A percentile compares a stretch with the other conserved stretches of the same genome.
phyloP scores from a whole-genome alignment of 768 basidiomycete species.

The Austroboletus festivus region DNA sequence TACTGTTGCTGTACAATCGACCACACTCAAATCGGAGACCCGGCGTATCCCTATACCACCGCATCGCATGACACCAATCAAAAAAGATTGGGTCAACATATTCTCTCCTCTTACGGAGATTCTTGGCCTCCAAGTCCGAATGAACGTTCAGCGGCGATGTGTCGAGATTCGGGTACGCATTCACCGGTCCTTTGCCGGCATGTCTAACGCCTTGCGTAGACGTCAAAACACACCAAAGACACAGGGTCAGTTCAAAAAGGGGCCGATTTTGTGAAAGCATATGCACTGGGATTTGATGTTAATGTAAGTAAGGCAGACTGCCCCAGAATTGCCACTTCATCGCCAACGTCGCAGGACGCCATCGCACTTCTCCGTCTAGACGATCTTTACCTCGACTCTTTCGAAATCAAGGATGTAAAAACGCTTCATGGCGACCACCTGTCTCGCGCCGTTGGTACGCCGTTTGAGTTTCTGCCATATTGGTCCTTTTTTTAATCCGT shows the following conservation, averaged over 20 bases:
- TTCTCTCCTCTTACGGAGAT: conserved; percentile 96
- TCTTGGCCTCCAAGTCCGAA: conserved; percentile 90
- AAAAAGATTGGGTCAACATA: conserved; percentile 94
- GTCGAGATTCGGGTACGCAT: conserved; percentile 87
- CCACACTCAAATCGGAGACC: conserved; percentile 72
- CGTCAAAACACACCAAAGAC: conserved; percentile 92
- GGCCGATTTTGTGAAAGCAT: conserved; percentile 95
- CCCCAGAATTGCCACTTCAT: neutral
- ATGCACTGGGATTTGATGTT: conserved; percentile 90
- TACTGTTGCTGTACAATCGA: conserved; percentile 48
- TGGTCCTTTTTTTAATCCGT: conserved; percentile 3
- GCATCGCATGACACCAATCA: conserved; percentile 95
- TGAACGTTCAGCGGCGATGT: conserved; percentile 87
- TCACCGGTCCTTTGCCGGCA: neutral
- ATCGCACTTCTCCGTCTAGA: conserved; percentile 94
- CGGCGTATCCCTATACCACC: conserved; percentile 90
- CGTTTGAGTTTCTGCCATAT: neutral
- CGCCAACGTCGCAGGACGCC: conserved; percentile 61
- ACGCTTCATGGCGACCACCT: conserved; percentile 96
- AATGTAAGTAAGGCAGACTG: conserved; percentile 55
- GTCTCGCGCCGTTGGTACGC: conserved; percentile 89
- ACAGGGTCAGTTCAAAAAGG: conserved; percentile 93
- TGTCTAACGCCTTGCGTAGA: conserved; percentile 43
- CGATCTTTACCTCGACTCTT: conserved; percentile 96
- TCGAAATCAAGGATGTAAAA: conserved; percentile 99